Evolutionary conservation across 1,139 yeast species (phyloP), one percentile per base, ranked within the genome.

Genomic region (Suhomyces coccinellae): DNA sequence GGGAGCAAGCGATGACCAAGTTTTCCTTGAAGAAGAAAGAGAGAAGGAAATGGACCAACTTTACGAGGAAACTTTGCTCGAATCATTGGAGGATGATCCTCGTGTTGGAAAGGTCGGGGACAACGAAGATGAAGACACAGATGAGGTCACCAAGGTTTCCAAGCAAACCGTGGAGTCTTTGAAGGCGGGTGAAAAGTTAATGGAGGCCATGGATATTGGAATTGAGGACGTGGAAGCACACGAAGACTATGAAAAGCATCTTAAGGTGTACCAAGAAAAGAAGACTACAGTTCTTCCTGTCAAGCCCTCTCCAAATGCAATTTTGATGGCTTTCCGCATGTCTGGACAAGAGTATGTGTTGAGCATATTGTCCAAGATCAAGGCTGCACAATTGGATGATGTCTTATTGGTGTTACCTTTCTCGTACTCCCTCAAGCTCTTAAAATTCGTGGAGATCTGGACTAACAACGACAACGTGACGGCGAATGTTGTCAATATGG

Each of bases 31-130:
- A 63, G 99, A 93, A 74, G 99, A 93, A 68, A 78, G 93, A 48
- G 99, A 95, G 61, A 88, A 86, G 65, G 99, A 93, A 63, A 75
- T 90, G 79, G 99, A 93, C 62, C 97, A 91, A 63, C 69, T 85
- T 49, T 89, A 91, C 61, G 99, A 93, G 61, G 76, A 77, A 20
- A 87, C 87, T 10, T 69, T 91, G 41, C 71, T 89, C 43, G 81
- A 79, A 20, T 82, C 89, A 6, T 67, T 88, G 45, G 96, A 88
- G 56, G 80, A 73, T 32, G 82, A 80, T n/a, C 77, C 73, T 36
- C 42, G 43, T 11, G 47, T 38, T 26, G 72, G 66, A 36, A 69
- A 72, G 11, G 67, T 64, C 22, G 68, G 52, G 14, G 70, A 61
- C 1, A 75, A 67, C 2, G 75, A 65, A 2, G 78, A 66, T 6